Evolutionary conservation across 78 protist species (phyloP).

Genomic region (Polysphondylium violaceum): DNA sequence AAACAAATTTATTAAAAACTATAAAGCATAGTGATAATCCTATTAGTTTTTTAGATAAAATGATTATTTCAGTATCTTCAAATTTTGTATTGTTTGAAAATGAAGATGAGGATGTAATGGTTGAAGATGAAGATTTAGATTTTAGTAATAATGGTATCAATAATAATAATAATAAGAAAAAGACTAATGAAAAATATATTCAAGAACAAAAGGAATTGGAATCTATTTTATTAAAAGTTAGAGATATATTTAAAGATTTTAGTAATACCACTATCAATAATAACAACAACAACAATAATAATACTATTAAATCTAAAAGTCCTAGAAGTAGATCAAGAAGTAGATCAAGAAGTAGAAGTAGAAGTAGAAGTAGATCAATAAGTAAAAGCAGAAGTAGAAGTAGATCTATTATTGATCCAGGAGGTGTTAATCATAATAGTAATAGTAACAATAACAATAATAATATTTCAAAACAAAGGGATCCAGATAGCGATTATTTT

Average conservation of each 20-base stretch:
- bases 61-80: slow-evolving; percentile 10
- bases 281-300: background rate
- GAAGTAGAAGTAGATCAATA: background rate
- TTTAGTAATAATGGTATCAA: background rate
- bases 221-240: background rate
- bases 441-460: background rate
- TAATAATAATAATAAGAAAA: background rate
- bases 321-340: background rate
- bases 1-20: background rate
- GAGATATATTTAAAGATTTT: slow-evolving; percentile 1
- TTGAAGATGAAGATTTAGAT: background rate
- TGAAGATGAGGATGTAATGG: no score
- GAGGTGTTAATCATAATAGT: no score
- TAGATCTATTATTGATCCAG: no score
- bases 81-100: background rate
- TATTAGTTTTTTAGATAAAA: slow-evolving; percentile 15
- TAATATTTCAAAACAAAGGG: background rate
- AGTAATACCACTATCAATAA: background rate
- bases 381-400: background rate
- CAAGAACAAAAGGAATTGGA: background rate
- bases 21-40: background rate
- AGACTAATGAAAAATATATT: background rate
- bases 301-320: background rate
- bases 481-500: background rate
- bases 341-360: background rate